Percentiles rank a stretch among this genome's conserved stretches.
These are phyloP conservation scores for Aspergillus vadensis DNA, from an alignment of 2,329 filamentous ascomycete genomes.

Conservation along the genomic window DNA sequence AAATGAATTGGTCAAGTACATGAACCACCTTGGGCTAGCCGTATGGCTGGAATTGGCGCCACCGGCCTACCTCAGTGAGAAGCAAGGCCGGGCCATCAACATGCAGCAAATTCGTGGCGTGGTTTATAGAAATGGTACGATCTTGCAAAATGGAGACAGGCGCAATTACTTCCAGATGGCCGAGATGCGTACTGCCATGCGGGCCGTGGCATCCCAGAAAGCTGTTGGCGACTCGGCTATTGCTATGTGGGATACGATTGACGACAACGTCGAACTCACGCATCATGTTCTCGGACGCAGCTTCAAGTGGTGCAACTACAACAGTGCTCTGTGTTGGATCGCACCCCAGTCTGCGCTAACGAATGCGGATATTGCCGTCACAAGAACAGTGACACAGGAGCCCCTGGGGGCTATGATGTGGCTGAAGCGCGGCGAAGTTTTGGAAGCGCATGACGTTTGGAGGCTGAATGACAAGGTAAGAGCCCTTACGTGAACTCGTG, in stretches of 20 bases:
- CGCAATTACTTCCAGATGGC: constrained; percentile 41
- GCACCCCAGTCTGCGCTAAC: constrained; percentile 31
- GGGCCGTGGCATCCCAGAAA: constrained; percentile 20
- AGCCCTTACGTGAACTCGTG: neutral
- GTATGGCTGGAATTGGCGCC: constrained; percentile 40
- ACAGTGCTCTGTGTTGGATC: constrained; percentile 42
- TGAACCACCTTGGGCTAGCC: constrained; percentile 34
- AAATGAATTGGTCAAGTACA: constrained; percentile 32
- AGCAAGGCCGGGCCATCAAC: constrained; percentile 23
- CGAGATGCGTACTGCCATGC: constrained; percentile 26
- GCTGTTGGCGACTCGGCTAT: constrained; percentile 18
- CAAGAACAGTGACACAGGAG: constrained; percentile 21
- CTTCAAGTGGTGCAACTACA: constrained; percentile 42
- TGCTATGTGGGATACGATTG: constrained; percentile 39
- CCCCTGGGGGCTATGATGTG: constrained; percentile 44
- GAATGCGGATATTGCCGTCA: constrained; percentile 27
- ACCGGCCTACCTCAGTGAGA: constrained; percentile 32
- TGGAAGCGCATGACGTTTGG: constrained; percentile 40
- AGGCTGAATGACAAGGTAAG: constrained; percentile 21
- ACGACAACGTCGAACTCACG: constrained; percentile 31
- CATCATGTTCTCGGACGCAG: constrained; percentile 40
- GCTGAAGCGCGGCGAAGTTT: constrained; percentile 39
- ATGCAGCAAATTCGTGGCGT: constrained; percentile 32
- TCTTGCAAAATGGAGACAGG: constrained; percentile 32
- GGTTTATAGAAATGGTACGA: constrained; percentile 36